Evolutionary conservation across 495 filamentous ascomycete species (phyloP).

Genomic region (Neurospora sp.): DNA sequence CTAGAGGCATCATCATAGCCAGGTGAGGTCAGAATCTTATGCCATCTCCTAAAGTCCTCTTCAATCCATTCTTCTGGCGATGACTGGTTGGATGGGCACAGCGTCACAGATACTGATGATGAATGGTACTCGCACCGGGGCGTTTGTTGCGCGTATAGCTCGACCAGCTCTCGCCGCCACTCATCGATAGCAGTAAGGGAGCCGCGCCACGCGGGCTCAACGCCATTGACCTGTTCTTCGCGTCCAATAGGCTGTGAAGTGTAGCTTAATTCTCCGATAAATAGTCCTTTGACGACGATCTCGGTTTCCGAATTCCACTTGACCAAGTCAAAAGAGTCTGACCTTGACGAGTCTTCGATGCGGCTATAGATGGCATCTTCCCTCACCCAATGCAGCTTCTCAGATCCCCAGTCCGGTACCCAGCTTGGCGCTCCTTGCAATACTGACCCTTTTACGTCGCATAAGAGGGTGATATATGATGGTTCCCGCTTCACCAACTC

Average conservation of each 20-base stretch:
- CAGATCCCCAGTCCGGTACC: not conserved
- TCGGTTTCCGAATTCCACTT: not conserved
- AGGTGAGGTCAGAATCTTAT: not conserved
- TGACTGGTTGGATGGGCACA: not conserved
- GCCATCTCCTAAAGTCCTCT: not conserved
- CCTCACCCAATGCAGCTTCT: not conserved
- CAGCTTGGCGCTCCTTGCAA: not conserved
- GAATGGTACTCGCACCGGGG: not conserved
- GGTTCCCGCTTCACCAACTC: not conserved
- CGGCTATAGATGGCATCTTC: not conserved
- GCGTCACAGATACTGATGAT: not conserved
- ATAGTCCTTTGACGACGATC: not conserved
- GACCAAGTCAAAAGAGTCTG: not conserved
- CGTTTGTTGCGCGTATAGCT: not conserved
- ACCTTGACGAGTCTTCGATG: not conserved
- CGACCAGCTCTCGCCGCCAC: not conserved
- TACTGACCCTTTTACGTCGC: not conserved
- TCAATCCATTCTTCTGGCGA: not conserved
- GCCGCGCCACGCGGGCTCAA: not conserved
- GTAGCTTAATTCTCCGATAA: not conserved
- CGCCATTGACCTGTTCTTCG: not conserved
- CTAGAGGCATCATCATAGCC: not conserved
- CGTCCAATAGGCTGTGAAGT: not conserved
- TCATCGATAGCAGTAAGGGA: not conserved
- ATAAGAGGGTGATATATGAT: not conserved